Evolutionary conservation across 129 eudicot genomes (phyloP).

Genomic region (Flaveria brownii): DNA sequence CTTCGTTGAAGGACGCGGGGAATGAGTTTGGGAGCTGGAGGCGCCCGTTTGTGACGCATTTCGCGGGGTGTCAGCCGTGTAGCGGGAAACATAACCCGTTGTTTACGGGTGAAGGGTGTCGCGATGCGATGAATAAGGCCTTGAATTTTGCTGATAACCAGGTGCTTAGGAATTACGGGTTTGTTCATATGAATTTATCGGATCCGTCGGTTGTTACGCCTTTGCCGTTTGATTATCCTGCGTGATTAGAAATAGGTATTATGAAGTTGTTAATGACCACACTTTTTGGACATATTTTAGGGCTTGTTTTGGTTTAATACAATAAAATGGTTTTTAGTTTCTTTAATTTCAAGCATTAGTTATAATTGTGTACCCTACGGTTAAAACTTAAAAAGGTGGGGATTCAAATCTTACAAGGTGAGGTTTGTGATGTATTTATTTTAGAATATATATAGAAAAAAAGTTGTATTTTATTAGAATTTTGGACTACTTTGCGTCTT

Average conservation of each 20-base stretch:
- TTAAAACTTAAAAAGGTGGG: too few relatives aligned
- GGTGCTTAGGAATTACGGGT: constrained; percentile 56
- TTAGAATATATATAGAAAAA: too few relatives aligned
- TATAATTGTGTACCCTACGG: too few relatives aligned
- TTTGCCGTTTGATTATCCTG: constrained; percentile 46
- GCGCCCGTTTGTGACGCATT: constrained; percentile 63
- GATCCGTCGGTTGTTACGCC: constrained; percentile 35
- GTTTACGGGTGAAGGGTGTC: constrained; percentile 39
- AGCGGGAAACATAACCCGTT: constrained; percentile 45
- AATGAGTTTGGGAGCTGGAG: constrained; percentile 49
- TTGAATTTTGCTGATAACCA: constrained; percentile 63
- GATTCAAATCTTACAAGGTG: too few relatives aligned
- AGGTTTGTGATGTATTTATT: too few relatives aligned
- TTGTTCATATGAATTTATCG: constrained; percentile 42
- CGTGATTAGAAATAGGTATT: constrained; percentile 24
- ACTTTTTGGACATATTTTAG: constrained; percentile 28
- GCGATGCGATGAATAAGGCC: constrained; percentile 49
- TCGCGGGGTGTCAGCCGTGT: constrained; percentile 70
- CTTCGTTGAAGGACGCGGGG: constrained; percentile 37
- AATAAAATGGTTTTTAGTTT: constrained; percentile 9
- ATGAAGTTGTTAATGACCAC: background rate
- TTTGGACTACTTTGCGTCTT: background rate
- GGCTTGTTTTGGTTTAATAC: constrained; percentile 19
- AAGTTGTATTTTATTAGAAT: background rate
- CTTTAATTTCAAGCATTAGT: too few relatives aligned